These are phyloP conservation scores for Rhododendron vialii DNA, from an alignment of 148 eudicot genomes.

Conservation along the genomic window DNA sequence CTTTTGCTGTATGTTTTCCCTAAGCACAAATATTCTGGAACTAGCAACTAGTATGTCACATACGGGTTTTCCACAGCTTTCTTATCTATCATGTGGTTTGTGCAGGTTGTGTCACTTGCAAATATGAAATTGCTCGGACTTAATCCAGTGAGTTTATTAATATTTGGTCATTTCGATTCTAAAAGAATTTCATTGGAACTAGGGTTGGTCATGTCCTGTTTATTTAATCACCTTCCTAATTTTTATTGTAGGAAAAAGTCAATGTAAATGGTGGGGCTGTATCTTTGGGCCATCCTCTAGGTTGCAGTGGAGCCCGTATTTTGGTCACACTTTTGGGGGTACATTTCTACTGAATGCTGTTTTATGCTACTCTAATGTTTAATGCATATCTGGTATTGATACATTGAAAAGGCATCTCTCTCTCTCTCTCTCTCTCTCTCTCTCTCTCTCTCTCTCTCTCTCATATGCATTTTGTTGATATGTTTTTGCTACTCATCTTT, in stretches of 20 bases:
- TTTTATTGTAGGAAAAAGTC: constrained; percentile 65
- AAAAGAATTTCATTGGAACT: background rate
- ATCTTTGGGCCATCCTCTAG: constrained; percentile 96
- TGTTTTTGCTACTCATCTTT: background rate
- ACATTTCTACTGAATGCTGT: constrained; percentile 16
- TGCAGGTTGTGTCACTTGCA: constrained; percentile 92
- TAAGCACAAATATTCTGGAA: background rate
- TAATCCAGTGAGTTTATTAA: constrained; percentile 53
- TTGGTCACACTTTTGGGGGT: constrained; percentile 94
- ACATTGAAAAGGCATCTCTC: background rate
- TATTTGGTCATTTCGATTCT: background rate
- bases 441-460: background rate
- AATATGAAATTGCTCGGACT: constrained; percentile 80
- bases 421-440: background rate
- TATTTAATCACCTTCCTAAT: background rate
- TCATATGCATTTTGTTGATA: background rate
- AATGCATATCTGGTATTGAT: background rate
- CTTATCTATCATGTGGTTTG: constrained; percentile 1
- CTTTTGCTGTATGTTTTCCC: constrained; percentile 65
- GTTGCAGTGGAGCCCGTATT: constrained; percentile 99
- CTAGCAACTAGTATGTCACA: background rate
- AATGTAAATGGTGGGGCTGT: constrained; percentile 98
- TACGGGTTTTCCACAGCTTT: background rate
- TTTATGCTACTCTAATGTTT: background rate
- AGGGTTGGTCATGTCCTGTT: background rate